Percentiles rank a stretch among this genome's conserved stretches.
phyloP scores from a whole-genome alignment of 1,284 basidiomycete species.

The Cerrena zonata region DNA sequence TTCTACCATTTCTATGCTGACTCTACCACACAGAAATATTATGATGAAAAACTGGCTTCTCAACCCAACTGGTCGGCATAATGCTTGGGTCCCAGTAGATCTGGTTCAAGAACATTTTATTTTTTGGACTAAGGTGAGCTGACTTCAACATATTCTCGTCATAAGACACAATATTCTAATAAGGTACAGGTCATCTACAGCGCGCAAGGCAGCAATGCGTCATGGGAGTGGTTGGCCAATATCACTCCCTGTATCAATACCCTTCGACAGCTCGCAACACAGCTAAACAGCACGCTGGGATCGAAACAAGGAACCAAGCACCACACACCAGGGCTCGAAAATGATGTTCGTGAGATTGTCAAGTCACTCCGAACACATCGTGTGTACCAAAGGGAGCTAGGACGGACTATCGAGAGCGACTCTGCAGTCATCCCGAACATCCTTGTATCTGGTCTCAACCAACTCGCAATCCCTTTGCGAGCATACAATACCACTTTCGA shows the following conservation, averaged over 20 bases:
- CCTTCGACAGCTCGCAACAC: constrained; percentile 26
- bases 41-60: constrained; percentile 36
- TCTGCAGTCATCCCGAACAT: constrained; percentile 8
- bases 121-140: constrained; percentile 31
- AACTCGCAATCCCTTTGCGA: constrained; percentile 7
- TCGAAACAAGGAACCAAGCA: not conserved
- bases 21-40: not conserved
- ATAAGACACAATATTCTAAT: not conserved
- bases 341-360: not conserved
- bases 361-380: not conserved
- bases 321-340: not conserved
- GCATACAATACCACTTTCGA: constrained; percentile 15
- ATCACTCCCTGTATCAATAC: constrained; percentile 33
- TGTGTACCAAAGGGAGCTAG: constrained; percentile 6
- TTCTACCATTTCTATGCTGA: not conserved
- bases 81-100: constrained; percentile 31
- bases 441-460: constrained; percentile 4
- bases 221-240: constrained; percentile 37
- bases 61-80: constrained; percentile 29
- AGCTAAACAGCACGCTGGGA: not conserved
- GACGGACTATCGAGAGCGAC: constrained; percentile 11
- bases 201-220: constrained; percentile 31
- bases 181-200: constrained; percentile 23
- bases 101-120: constrained; percentile 39
- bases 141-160: not conserved